Conservation (phyloP, 257 asterid genomes). For the Solanum lignicaule region DNA sequence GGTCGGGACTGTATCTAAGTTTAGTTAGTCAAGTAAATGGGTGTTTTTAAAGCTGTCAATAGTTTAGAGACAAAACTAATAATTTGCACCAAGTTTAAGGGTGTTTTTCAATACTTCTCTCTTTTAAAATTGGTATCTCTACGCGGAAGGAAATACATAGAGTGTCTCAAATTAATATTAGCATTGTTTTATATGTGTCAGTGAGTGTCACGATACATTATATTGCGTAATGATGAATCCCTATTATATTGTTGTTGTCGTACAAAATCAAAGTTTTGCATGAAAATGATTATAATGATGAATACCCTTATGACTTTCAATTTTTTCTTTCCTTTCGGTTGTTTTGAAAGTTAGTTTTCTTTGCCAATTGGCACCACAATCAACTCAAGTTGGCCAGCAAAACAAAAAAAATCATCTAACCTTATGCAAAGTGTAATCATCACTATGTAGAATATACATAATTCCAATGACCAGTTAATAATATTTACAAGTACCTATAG, state of each 20-base stretch:
- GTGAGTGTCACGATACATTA: background rate
- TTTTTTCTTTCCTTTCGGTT: background rate
- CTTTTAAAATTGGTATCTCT: background rate
- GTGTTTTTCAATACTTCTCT: too few species aligned
- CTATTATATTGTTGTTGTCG: background rate
- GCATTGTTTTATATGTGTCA: background rate
- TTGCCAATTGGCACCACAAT: background rate
- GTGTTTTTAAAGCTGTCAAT: background rate
- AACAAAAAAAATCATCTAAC: background rate
- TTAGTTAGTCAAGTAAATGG: background rate
- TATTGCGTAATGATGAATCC: background rate
- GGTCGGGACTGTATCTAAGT: too few species aligned
- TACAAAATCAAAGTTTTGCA: slow-evolving; percentile 5
- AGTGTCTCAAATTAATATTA: background rate
- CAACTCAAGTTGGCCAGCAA: background rate
- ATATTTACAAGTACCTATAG: background rate
- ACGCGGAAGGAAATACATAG: background rate
- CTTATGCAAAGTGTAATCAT: background rate
- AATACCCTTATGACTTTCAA: background rate
- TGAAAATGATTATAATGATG: background rate
- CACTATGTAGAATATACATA: background rate
- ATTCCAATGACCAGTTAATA: background rate
- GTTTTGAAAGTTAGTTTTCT: background rate
- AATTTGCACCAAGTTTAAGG: background rate
- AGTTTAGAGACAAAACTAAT: too few species aligned